Base-by-base conservation (phyloP, 176 grass and related monocot genomes). In the Phoenix dactylifera region DNA sequence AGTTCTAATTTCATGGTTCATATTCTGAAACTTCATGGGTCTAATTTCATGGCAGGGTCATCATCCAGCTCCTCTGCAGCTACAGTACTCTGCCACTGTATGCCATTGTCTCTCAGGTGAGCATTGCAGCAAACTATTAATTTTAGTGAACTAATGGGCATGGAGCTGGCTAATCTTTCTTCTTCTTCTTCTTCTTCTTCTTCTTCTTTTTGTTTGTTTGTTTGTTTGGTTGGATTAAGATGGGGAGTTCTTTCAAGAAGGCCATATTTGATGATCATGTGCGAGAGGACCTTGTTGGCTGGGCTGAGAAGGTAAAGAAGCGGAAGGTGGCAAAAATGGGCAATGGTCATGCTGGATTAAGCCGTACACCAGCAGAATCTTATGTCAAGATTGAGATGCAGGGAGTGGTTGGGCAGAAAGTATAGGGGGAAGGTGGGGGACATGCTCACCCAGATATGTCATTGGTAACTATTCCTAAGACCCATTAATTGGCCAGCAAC, bases 11-110 rank as follows among this genome's bases (percentile, higher is more conserved):
- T 1, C 9, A 35, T 15, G 26, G 15, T 22, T 25, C 24, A 15
- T 60, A 20, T 39, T 16, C 28, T 58, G 52, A 59, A 69, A 25
- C 51, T 18, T 52, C 53, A 70, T 65, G 5, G 17, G 24, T 35
- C 53, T 54, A 30, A 30, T 20, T 58, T 60, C 16, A 39, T 75
- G 64, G 50, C 66, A 97, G 92, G 69, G 59, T 15, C 69, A 55
- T 91, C 7, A 75, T 91, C 63, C 87, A 97, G 61, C 49, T 91
- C 32, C 63, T 91, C 23, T 97, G 92, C 72, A 88, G 92, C 76
- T 97, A 97, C 66, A 97, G 81, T 66, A 97, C 87, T 3, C 65
- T 97, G 48, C 87, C 92, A 4, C 75, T 97, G 2, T 97, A 97
- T 57, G 92, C 92, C 1, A 86, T 95, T 60, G 90, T 95, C 18